Conservation (phyloP, 2,329 filamentous ascomycete genomes). For the Colletotrichum orchidophilum region DNA sequence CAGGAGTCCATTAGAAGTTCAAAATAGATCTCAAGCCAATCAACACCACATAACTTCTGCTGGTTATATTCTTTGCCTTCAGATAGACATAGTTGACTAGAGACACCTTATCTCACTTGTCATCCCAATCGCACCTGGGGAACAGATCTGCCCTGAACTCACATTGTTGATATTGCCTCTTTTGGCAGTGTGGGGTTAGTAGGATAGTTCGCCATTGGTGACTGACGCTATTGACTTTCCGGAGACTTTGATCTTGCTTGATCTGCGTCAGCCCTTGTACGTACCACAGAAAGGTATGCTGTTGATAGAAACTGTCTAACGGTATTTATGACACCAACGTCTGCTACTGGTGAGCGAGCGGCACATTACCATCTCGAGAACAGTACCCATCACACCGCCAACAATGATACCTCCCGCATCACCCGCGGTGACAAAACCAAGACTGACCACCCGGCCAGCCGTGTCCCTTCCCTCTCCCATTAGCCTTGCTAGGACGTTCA, state of each 20-base stretch:
- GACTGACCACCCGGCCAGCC: constrained; percentile 40
- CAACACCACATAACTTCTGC: background rate
- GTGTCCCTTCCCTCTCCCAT: constrained; percentile 35
- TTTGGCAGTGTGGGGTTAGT: too few species aligned
- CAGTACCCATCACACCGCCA: constrained; percentile 39
- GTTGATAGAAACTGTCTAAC: background rate
- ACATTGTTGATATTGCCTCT: too few species aligned
- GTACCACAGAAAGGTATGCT: too few species aligned
- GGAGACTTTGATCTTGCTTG: too few species aligned
- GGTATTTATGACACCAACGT: constrained; percentile 16
- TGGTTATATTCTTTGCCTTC: too few species aligned
- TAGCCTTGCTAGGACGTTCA: constrained; percentile 36
- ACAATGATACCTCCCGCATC: constrained; percentile 41
- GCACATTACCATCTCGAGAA: constrained; percentile 37
- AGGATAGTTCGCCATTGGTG: too few species aligned
- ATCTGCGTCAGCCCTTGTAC: too few species aligned
- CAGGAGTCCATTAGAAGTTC: background rate
- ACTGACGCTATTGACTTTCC: too few species aligned
- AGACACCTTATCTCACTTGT: background rate
- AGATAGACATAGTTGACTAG: too few species aligned
- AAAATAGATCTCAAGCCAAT: background rate
- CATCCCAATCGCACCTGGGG: too few species aligned
- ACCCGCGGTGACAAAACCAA: constrained; percentile 41
- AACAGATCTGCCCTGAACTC: too few species aligned
- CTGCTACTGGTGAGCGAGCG: background rate